Percentiles rank a stretch among this genome's conserved stretches.
Evolutionary conservation across 768 basidiomycete genomes (phyloP).

Genomic region (Rubroboletus satanas): DNA sequence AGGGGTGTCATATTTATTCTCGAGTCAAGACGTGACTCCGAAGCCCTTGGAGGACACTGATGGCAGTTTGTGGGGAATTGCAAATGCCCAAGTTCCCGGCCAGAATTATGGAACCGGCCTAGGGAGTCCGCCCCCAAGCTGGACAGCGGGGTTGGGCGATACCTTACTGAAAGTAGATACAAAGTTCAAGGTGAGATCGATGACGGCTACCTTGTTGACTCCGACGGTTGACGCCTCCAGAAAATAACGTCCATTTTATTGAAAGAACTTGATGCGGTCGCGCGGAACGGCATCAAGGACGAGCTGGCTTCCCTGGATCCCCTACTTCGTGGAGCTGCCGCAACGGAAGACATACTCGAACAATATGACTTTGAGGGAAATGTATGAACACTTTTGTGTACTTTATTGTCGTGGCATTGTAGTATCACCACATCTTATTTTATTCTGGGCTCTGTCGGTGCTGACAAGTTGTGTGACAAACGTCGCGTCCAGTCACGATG

Average conservation of each 20-base stretch:
- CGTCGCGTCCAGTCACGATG: slow-evolving; percentile 22
- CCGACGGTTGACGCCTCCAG: slow-evolving; percentile 37
- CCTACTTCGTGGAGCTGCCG: slow-evolving; percentile 56
- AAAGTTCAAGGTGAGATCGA: slow-evolving; percentile 69
- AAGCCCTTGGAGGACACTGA: slow-evolving; percentile 40
- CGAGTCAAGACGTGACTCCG: slow-evolving; percentile 33
- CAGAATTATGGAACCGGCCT: slow-evolving; percentile 33
- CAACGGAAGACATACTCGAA: slow-evolving; percentile 35
- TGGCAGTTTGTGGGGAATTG: slow-evolving; percentile 71
- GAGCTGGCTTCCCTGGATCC: slow-evolving; percentile 82
- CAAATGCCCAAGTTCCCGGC: slow-evolving; percentile 40
- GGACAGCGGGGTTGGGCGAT: slow-evolving; percentile 64
- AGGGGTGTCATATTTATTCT: slow-evolving; percentile 77
- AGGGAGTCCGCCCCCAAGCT: slow-evolving; percentile 53
- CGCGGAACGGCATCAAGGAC: slow-evolving; percentile 75
- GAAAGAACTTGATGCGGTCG: slow-evolving; percentile 82
- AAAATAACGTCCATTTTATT: slow-evolving; percentile 78
- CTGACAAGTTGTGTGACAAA: slow-evolving; percentile 15
- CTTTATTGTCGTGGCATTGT: slow-evolving; percentile 20
- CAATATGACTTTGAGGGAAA: slow-evolving; percentile 43
- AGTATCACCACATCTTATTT: slow-evolving; percentile 16
- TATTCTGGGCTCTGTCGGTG: neutral
- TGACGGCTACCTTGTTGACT: neutral
- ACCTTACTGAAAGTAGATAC: slow-evolving; percentile 76
- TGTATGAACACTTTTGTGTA: slow-evolving; percentile 24